These are phyloP conservation scores for Exidia glandulosa DNA, from an alignment of 768 basidiomycete genomes.

Conservation along the genomic window DNA sequence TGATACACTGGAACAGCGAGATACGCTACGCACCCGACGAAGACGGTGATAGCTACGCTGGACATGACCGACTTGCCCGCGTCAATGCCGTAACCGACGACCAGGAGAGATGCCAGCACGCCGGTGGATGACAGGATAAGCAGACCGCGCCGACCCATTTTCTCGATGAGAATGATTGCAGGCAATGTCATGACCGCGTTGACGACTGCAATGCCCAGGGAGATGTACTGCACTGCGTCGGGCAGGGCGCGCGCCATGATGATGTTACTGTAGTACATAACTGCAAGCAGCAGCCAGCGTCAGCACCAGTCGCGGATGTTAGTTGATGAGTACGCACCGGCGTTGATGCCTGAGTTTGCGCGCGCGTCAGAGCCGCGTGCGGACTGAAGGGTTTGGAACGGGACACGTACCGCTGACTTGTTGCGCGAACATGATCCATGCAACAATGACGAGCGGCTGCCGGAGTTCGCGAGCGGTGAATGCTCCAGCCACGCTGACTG, in stretches of 20 bases:
- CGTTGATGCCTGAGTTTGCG: conserved; percentile 50
- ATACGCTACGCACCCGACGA: conserved; percentile 54
- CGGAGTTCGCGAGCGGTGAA: conserved; percentile 22
- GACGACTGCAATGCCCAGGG: conserved; percentile 72
- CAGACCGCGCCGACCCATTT: conserved; percentile 60
- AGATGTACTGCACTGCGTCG: conserved; percentile 68
- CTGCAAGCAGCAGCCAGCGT: conserved; percentile 24
- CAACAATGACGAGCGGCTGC: conserved; percentile 52
- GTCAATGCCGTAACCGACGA: conserved; percentile 64
- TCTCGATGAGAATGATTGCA: conserved; percentile 80
- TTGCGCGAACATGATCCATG: conserved; percentile 64
- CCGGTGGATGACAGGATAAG: conserved; percentile 57
- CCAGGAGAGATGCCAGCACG: conserved; percentile 50
- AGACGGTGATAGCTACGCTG: conserved; percentile 63
- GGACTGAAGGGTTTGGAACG: neutral
- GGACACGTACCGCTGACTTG: conserved; percentile 57
- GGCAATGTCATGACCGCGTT: conserved; percentile 65
- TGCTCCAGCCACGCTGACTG: neutral
- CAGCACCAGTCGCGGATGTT: neutral
- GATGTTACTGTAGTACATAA: conserved; percentile 84
- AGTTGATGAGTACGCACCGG: neutral
- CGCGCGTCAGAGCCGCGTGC: too few species aligned
- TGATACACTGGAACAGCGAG: neutral
- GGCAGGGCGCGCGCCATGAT: conserved; percentile 77
- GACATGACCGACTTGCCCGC: conserved; percentile 46